Conservation (phyloP, 257 asterid genomes). For the Cinchona pubescens region DNA sequence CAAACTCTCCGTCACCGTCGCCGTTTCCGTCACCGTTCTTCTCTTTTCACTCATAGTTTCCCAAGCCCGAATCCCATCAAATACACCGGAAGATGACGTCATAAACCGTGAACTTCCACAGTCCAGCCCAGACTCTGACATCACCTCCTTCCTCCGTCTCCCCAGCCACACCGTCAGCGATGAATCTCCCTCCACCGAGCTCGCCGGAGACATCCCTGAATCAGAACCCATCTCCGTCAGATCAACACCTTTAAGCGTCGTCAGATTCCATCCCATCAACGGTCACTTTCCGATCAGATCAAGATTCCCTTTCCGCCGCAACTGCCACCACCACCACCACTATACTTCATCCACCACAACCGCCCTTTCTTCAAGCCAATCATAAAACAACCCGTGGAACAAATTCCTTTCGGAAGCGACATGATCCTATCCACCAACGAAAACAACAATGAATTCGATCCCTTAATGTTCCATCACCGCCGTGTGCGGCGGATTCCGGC, state of each 20-base stretch:
- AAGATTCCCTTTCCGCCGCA: conserved; percentile 7
- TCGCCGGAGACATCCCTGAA: neutral
- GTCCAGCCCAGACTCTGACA: conserved; percentile 24
- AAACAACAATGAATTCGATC: conserved; percentile 35
- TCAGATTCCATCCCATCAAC: conserved; percentile 41
- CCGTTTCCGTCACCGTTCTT: conserved; percentile 28
- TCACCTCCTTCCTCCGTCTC: conserved; percentile 30
- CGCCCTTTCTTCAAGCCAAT: conserved; percentile 27
- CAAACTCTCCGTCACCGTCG: conserved; percentile 24
- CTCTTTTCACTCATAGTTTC: conserved; percentile 46
- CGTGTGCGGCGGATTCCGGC: conserved; percentile 22
- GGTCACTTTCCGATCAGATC: conserved; percentile 37
- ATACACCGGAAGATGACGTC: conserved; percentile 24
- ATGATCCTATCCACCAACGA: conserved; percentile 39
- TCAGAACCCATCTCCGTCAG: conserved; percentile 16
- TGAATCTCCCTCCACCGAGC: conserved; percentile 18
- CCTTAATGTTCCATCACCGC: conserved; percentile 15
- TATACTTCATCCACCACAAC: conserved; percentile 28
- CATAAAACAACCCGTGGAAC: conserved; percentile 12
- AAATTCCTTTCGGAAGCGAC: conserved; percentile 43
- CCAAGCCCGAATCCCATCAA: conserved; percentile 30
- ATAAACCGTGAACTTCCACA: conserved; percentile 5
- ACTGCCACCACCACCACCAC: conserved; percentile 35
- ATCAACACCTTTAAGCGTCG: conserved; percentile 28
- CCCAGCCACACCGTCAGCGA: conserved; percentile 24